Evolutionary conservation across 192 early-diverging fungal species (phyloP).

Genomic region (Coemansia sp.): DNA sequence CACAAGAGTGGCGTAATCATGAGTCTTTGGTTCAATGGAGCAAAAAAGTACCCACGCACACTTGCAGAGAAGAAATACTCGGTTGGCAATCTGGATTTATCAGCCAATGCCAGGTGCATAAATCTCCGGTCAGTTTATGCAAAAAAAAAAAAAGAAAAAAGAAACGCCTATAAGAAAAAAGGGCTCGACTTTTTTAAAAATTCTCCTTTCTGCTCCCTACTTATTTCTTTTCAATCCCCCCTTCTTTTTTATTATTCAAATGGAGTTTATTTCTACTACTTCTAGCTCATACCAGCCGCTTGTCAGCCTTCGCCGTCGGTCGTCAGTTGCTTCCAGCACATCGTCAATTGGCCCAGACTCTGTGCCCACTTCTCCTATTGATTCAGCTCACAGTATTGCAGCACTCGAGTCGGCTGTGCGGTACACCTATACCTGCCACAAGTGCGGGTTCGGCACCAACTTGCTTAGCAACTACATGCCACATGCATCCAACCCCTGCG

Average conservation of each 20-base stretch:
- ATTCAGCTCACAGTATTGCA: neutral
- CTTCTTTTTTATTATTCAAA: conserved; percentile 1
- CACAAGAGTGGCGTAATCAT: neutral
- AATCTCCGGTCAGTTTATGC: neutral
- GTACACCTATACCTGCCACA: conserved; percentile 45
- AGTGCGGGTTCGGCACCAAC: conserved; percentile 52
- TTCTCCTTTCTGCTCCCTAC: neutral
- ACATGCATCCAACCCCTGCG: conserved; percentile 48
- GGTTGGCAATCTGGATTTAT: neutral
- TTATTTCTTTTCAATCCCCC: neutral
- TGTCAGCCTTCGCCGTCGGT: conserved; percentile 41
- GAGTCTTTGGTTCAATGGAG: neutral
- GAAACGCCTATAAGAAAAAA: neutral
- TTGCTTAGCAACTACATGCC: conserved; percentile 52
- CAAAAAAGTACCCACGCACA: neutral
- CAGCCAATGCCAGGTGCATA: neutral
- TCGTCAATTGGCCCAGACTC: conserved; percentile 5
- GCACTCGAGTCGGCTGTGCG: conserved; percentile 18
- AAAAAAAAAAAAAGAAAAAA: neutral
- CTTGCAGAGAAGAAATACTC: neutral
- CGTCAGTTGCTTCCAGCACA: conserved; percentile 27
- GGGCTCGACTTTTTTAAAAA: neutral
- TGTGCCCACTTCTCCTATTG: conserved; percentile 23
- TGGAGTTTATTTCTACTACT: conserved; percentile 14
- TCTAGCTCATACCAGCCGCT: conserved; percentile 44